These are phyloP conservation scores for Fusarium sp. DNA, from an alignment of 2,329 filamentous ascomycete species.

Conservation along the genomic window DNA sequence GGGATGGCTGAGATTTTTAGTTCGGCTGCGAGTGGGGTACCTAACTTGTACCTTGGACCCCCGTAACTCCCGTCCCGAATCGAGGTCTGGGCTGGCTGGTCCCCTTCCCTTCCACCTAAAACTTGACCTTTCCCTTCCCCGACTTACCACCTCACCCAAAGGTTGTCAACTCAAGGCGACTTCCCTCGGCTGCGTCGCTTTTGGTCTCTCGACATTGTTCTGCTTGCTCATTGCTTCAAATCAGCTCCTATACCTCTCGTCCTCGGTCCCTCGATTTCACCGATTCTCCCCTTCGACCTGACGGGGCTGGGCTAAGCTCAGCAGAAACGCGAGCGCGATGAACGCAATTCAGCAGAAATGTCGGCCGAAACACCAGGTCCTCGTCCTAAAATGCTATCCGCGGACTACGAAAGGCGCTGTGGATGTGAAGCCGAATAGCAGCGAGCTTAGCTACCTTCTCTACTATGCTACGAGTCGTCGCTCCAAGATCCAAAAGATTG, in stretches of 20 bases:
- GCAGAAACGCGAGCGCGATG: conserved; percentile 54
- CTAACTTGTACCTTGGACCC: conserved; percentile 21
- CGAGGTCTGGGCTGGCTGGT: not conserved
- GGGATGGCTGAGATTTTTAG: conserved; percentile 24
- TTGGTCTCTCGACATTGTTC: not conserved
- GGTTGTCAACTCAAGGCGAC: conserved; percentile 22
- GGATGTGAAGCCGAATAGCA: conserved; percentile 94
- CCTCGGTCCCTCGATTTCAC: not conserved
- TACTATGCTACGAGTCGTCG: conserved; percentile 96
- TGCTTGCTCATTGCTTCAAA: not conserved
- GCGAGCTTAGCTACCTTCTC: conserved; percentile 94
- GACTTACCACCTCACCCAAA: conserved; percentile 18
- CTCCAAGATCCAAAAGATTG: conserved; percentile 96
- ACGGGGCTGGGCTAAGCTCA: conserved; percentile 35
- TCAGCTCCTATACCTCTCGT: not conserved
- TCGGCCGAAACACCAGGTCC: conserved; percentile 95
- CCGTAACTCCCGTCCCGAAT: conserved; percentile 26
- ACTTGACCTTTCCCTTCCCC: conserved; percentile 28
- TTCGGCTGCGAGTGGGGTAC: conserved; percentile 18
- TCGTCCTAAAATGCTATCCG: conserved; percentile 96
- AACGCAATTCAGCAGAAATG: conserved; percentile 73
- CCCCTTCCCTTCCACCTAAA: conserved; percentile 24
- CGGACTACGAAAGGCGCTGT: conserved; percentile 89
- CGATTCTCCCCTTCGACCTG: not conserved
- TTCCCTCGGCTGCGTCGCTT: conserved; percentile 27